Evolutionary conservation across 1,139 yeast species (phyloP), one percentile per base, ranked within the genome.

Genomic region (Yamadazyma triangularis): DNA sequence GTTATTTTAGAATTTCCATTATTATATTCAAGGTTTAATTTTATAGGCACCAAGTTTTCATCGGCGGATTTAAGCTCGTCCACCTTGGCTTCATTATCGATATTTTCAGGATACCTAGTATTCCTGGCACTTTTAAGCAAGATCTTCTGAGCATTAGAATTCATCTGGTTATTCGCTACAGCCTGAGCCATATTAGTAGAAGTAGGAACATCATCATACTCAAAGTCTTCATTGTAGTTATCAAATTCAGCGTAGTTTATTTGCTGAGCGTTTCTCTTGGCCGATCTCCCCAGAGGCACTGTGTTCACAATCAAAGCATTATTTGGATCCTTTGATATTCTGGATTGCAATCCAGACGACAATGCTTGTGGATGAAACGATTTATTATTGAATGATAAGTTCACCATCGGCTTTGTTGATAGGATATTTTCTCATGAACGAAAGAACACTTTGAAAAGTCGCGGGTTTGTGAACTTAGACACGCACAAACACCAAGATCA

Each of bases 231-330:
- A 33, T 58, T 64, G 28, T 45, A 51, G 31, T 56, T 69, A 33
- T 79, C 87, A 33, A 72, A 56, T 46, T 88, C 97, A 0, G 96
- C 91, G 50, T 88, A 89, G 53, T 84, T 87, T 32, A 87, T 77
- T 30, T 79, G 81, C 31, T 77, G 73, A n/a, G n/a, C n/a, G 35
- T 70, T 64, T 46, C 96, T 72, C 50, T 87, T 87, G 23, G 88
- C 83, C 24, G 83, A 72, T 41, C 96, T 73, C 6, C 87, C 77
- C 3, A 81, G 79, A 3, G 89, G 87, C 4, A 84, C 81, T 3
- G 87, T 73, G 29, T 57, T 64, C 24, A 82, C 70, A 39, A 82
- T 73, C 26, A 88, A 60, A 0, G 71, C 59, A 36, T 63, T 64
- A 10, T 89, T 81, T 8, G 78, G 78, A 44, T 79, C 80, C 38